phyloP scores from a whole-genome alignment of 1,284 basidiomycete species.

The Schizophyllum commune region DNA sequence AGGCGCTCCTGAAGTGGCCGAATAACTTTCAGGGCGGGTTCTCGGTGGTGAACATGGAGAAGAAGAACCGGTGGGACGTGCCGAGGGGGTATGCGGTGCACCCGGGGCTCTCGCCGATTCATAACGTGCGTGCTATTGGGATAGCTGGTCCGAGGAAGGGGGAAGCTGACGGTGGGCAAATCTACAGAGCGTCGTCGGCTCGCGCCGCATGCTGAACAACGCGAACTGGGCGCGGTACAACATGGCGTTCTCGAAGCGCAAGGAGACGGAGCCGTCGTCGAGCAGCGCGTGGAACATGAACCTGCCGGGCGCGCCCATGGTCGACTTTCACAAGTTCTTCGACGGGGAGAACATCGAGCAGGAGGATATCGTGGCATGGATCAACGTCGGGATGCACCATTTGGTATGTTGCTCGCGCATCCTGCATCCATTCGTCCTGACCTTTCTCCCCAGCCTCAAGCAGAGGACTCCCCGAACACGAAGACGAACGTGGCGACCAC shows the following conservation, averaged over 20 bases:
- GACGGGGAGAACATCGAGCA: constrained; percentile 55
- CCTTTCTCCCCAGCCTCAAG: constrained; percentile 33
- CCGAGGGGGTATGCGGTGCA: constrained; percentile 50
- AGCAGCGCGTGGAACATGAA: constrained; percentile 57
- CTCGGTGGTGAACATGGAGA: constrained; percentile 52
- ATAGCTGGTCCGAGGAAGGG: neutral
- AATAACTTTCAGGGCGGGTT: constrained; percentile 47
- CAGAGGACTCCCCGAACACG: constrained; percentile 55
- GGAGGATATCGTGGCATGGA: constrained; percentile 55
- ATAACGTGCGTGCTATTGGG: constrained; percentile 31
- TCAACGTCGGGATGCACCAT: constrained; percentile 61
- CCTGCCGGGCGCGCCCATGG: constrained; percentile 46
- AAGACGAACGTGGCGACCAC: constrained; percentile 53
- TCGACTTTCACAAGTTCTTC: constrained; percentile 60
- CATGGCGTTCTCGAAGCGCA: constrained; percentile 47
- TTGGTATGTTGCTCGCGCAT: constrained; percentile 23
- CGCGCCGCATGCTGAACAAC: constrained; percentile 49
- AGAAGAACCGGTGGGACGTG: constrained; percentile 48
- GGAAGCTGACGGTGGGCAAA: neutral
- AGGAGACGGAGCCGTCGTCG: constrained; percentile 52
- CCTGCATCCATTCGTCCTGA: constrained; percentile 3
- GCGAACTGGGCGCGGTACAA: constrained; percentile 63
- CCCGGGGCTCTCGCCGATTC: constrained; percentile 44
- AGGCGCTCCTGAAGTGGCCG: constrained; percentile 47
- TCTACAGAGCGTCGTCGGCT: constrained; percentile 45